Evolutionary conservation across 2,329 filamentous ascomycete species (phyloP).

Genomic region (Fusarium keratoplasticum): DNA sequence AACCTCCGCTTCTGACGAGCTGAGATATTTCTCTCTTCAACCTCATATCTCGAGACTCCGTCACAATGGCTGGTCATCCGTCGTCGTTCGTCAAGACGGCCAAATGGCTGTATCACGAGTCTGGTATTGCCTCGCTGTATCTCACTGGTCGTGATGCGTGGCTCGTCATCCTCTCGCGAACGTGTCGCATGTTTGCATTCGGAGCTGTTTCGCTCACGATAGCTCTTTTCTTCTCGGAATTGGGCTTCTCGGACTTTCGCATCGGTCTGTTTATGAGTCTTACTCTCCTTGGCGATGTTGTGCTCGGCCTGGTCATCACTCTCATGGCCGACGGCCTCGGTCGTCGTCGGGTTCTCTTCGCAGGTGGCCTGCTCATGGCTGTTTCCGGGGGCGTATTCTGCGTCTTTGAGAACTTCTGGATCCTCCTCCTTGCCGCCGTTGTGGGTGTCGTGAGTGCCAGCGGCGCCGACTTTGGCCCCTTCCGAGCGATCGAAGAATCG

Average conservation of each 20-base stretch:
- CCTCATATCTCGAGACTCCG: background rate
- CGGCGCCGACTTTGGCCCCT: conserved; percentile 75
- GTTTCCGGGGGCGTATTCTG: conserved; percentile 66
- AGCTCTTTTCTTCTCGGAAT: conserved; percentile 69
- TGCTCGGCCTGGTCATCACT: conserved; percentile 67
- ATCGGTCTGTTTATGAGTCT: conserved; percentile 75
- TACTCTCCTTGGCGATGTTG: conserved; percentile 70
- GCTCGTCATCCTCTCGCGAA: conserved; percentile 50
- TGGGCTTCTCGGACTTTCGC: conserved; percentile 66
- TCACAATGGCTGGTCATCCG: conserved; percentile 12
- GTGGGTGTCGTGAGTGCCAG: conserved; percentile 71
- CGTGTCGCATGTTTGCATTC: conserved; percentile 72
- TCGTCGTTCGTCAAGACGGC: conserved; percentile 25
- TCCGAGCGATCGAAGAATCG: conserved; percentile 74
- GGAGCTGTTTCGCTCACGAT: conserved; percentile 70
- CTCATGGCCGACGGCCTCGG: conserved; percentile 70
- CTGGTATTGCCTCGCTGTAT: conserved; percentile 61
- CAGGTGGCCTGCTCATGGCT: conserved; percentile 68
- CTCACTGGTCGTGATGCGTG: conserved; percentile 53
- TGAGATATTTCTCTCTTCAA: background rate
- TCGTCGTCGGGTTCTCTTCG: conserved; percentile 63
- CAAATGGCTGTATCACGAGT: conserved; percentile 56
- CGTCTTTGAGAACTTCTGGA: conserved; percentile 67
- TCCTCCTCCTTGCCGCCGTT: conserved; percentile 67
- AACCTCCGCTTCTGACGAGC: background rate